Base-by-base conservation (phyloP, 371 early-diverging fungal genomes). In the Fennellomyces sp. region DNA sequence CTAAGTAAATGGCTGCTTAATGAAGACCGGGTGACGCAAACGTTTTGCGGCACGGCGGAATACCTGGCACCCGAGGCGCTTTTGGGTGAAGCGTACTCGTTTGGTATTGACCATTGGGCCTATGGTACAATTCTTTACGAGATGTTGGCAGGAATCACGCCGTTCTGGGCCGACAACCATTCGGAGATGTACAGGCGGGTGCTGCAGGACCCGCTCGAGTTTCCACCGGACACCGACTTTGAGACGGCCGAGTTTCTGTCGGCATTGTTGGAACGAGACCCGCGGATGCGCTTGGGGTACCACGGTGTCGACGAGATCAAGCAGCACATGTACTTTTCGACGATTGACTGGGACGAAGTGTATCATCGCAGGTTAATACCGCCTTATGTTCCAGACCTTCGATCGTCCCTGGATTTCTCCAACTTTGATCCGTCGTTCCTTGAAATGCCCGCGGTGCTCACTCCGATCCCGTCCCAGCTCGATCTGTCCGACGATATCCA, bases 91-190 rank as follows among this genome's bases (percentile, higher is more conserved):
- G 82, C 88, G 25, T 97, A 97, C 61, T 92, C 92, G 2, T 90
- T 88, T 64, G 85, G 84, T n/a, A 95, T 95, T 12, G 99, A 99
- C 74, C 90, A 96, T 86, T 99, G 99, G 99, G 89, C 95, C 26
- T 82, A 97, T 10, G 99, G 99, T 1, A 92, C 97, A 0, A 82
- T 98, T 29, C 79, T 97, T 38, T 99, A 92, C 64, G 97, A 91
- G 65, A 88, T 92, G 80, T 29, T 91, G 38, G 83, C 83, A 19
- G 93, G 93, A 0, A 81, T 85, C 58, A 92, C 93, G 0, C 94
- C 94, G 0, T 93, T 91, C 68, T 92, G 91, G 85, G 89, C 88
- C 8, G 92, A 92, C 52, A 91, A 92, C 55, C 88, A 86, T 60
- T 80, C 88, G 19, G 80, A 86, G 21, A 94, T 94, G 93, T 94